These are phyloP conservation scores for Chytriomyces confervae DNA, from an alignment of 192 early-diverging fungal genomes.

Conservation along the genomic window DNA sequence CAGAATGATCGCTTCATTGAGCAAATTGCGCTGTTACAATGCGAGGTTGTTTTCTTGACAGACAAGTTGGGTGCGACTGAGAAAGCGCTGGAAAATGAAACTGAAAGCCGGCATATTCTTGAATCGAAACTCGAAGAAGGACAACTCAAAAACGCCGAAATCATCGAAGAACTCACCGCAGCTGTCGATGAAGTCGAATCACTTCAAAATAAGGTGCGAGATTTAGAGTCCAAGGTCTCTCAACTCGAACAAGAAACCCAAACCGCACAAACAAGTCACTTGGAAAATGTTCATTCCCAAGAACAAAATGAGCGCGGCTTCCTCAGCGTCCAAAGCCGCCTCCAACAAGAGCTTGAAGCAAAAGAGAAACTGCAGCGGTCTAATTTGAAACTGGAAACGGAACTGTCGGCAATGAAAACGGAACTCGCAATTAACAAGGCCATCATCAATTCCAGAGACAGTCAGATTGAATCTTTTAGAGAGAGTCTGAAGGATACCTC, in stretches of 20 bases:
- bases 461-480: conserved; percentile 10
- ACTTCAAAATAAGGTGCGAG: background rate
- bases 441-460: conserved; percentile 12
- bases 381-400: conserved; percentile 20
- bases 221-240: background rate
- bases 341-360: conserved; percentile 6
- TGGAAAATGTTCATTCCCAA: background rate
- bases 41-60: background rate
- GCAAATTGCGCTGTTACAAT: background rate
- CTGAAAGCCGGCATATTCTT: background rate
- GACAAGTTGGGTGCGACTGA: background rate
- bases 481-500: conserved; percentile 2
- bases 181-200: background rate
- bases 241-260: background rate
- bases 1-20: background rate
- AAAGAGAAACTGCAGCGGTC: conserved; percentile 8
- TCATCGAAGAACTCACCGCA: background rate
- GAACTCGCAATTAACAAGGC: conserved; percentile 24
- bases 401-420: conserved; percentile 23
- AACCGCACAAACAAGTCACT: background rate
- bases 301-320: background rate
- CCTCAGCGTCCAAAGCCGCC: background rate
- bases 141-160: background rate
- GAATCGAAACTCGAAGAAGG: conserved; percentile 8
- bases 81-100: background rate